Evolutionary conservation across 495 filamentous ascomycete genomes (phyloP), one percentile per base, ranked within the genome.

Genomic region (Opeltia flavorubescens): DNA sequence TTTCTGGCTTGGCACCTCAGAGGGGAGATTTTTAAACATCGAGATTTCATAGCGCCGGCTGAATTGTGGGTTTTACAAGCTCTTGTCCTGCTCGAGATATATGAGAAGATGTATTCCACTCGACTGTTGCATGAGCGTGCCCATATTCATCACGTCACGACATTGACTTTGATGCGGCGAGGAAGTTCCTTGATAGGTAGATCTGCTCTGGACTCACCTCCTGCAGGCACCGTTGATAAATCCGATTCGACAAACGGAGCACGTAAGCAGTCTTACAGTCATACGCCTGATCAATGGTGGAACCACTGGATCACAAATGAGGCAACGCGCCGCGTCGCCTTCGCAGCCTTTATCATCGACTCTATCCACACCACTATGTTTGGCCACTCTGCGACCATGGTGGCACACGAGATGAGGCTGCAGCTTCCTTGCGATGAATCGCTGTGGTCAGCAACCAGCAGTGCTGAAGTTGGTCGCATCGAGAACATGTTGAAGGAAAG

Each of bases 31-130:
- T 95, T 96, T 57, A 87, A 83, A 66, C 83, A 95, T 59, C 71
- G 74, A 23, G 87, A 94, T 61, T 94, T 89, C 62, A 70, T 83
- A n/a, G 89, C 91, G 6, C 89, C 91, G 3, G 91, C 91, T 13
- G 91, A 94, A 63, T 70, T 98, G n/a, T 98, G 91, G 91, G 76
- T 94, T 17, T 95, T 96, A 63, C 91, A 98, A 59, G 82, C 91
- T 0, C 67, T 96, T 33, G 61, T 98, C 12, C 68, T 98, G 5
- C 70, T 98, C 35, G 91, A 98, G 56, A 70, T 94, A 0, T 95
- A 91, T 59, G 91, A 98, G 66, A 98, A 98, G 70, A 86, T 91
- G 77, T 95, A 89, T 59, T 87, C 86, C 23, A 94, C 87, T 1
- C 73, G 88, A 39, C 78, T 84, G 30, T 72, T 96, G 23, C 91